Conservation (phyloP, 2,329 filamentous ascomycete genomes). For the Aureobasidium sp. region DNA sequence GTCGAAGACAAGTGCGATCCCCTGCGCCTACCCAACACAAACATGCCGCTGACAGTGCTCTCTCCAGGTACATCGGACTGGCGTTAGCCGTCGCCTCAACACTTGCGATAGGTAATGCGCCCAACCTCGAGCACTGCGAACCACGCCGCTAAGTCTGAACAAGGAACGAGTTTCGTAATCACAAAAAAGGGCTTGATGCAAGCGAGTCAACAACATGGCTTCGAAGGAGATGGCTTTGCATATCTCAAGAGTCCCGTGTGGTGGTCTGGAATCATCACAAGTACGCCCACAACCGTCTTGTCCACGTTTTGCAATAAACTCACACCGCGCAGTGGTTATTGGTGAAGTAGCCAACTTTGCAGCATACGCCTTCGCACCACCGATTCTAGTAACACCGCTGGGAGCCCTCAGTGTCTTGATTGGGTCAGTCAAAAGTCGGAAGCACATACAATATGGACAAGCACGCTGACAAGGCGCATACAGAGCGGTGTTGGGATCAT, state of each 20-base stretch:
- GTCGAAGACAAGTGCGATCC: constrained; percentile 12
- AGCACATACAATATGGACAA: constrained; percentile 7
- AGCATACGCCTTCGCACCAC: constrained; percentile 94
- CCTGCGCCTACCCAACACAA: background rate
- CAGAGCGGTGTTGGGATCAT: constrained; percentile 84
- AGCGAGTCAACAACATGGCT: constrained; percentile 84
- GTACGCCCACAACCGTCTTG: constrained; percentile 44
- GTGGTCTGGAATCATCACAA: constrained; percentile 90
- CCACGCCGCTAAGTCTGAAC: background rate
- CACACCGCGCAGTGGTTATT: constrained; percentile 61
- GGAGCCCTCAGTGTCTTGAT: constrained; percentile 93
- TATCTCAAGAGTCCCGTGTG: constrained; percentile 93
- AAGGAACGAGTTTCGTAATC: constrained; percentile 94
- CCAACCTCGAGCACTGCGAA: constrained; percentile 24
- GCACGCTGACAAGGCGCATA: constrained; percentile 18
- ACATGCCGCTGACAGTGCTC: background rate
- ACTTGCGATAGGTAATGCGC: constrained; percentile 60
- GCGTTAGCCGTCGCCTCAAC: constrained; percentile 68
- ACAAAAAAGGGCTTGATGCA: constrained; percentile 97
- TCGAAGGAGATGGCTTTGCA: constrained; percentile 91
- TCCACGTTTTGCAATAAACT: constrained; percentile 10
- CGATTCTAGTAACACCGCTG: constrained; percentile 94
- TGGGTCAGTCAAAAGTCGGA: constrained; percentile 42
- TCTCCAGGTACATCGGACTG: constrained; percentile 64
- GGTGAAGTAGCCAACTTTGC: constrained; percentile 97